Conservation (phyloP, 306 rosid genomes). For the Prunus armeniaca region DNA sequence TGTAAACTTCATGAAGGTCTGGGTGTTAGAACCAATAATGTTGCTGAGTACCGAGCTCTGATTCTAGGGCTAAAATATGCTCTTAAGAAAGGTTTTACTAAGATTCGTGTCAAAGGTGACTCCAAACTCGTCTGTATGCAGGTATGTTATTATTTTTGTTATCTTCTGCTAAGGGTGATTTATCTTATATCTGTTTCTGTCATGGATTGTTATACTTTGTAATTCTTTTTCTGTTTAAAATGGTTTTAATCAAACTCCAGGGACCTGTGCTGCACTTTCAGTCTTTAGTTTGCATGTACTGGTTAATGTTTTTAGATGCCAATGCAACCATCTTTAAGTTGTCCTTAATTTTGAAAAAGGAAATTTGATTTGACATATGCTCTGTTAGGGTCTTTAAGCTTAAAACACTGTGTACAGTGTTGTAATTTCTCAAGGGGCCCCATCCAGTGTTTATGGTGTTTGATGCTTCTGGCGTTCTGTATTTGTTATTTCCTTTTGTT, state of each 20-base stretch:
- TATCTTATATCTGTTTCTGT: neutral
- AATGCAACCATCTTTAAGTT: neutral
- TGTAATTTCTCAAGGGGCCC: neutral
- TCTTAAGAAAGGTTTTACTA: conserved; percentile 68
- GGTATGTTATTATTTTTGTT: conserved; percentile 43
- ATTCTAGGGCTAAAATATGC: conserved; percentile 88
- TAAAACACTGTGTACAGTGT: neutral
- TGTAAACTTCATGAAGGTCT: conserved; percentile 83
- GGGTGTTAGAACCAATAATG: conserved; percentile 75
- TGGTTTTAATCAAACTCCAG: neutral
- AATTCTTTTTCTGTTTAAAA: neutral
- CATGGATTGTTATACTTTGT: neutral
- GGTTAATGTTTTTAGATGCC: neutral
- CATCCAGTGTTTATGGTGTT: neutral
- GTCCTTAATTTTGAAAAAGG: neutral
- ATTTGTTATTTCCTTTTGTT: neutral
- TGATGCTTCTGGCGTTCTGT: neutral
- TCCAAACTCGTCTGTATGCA: conserved; percentile 97
- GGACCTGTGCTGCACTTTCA: neutral
- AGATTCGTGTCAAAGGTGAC: conserved; percentile 67
- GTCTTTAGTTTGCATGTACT: neutral
- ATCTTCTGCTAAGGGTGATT: neutral
- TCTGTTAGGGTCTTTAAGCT: neutral
- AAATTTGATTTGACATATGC: neutral
- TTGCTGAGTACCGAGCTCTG: conserved; percentile 92